A percentile compares a stretch with the other conserved stretches of the same genome.
These are phyloP conservation scores for Globisporangium emineosum DNA, from an alignment of 352 stramenopile species.

Conservation along the genomic window DNA sequence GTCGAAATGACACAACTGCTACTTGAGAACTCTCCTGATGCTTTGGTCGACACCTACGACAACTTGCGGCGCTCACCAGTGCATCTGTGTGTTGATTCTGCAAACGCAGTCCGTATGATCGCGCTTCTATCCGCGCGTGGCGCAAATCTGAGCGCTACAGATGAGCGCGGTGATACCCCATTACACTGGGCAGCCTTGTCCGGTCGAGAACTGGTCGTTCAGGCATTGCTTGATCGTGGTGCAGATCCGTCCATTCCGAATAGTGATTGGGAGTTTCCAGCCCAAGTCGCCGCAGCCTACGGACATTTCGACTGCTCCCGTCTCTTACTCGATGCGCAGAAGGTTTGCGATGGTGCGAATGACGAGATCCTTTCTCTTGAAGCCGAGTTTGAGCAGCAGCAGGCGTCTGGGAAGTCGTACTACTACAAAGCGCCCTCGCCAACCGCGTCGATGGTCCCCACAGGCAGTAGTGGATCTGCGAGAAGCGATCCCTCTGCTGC, in stretches of 20 bases:
- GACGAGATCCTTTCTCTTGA: conserved; percentile 18
- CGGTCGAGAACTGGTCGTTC: conserved; percentile 35
- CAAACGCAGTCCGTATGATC: conserved; percentile 18
- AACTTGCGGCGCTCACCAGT: conserved; percentile 30
- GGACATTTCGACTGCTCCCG: conserved; percentile 49
- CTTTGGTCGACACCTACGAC: conserved; percentile 28
- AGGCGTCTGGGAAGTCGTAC: conserved; percentile 26
- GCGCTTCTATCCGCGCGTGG: conserved; percentile 28
- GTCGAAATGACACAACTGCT: conserved; percentile 29
- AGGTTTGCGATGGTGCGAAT: background rate
- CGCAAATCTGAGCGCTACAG: conserved; percentile 39
- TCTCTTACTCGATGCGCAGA: conserved; percentile 29
- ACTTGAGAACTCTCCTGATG: conserved; percentile 21
- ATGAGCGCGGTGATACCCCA: conserved; percentile 65
- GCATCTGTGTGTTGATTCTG: conserved; percentile 39
- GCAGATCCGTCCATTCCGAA: conserved; percentile 48
- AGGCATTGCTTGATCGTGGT: conserved; percentile 38
- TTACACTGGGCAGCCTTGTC: conserved; percentile 65
- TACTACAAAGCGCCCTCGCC: conserved; percentile 25
- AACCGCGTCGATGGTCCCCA: conserved; percentile 6
- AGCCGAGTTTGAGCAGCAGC: conserved; percentile 31
- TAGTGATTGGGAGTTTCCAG: conserved; percentile 53
- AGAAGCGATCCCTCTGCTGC: background rate
- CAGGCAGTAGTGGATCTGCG: background rate
- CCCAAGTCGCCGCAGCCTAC: conserved; percentile 40